These are phyloP conservation scores for Globisporangium emineosum DNA, from an alignment of 352 stramenopile species.

Conservation along the genomic window DNA sequence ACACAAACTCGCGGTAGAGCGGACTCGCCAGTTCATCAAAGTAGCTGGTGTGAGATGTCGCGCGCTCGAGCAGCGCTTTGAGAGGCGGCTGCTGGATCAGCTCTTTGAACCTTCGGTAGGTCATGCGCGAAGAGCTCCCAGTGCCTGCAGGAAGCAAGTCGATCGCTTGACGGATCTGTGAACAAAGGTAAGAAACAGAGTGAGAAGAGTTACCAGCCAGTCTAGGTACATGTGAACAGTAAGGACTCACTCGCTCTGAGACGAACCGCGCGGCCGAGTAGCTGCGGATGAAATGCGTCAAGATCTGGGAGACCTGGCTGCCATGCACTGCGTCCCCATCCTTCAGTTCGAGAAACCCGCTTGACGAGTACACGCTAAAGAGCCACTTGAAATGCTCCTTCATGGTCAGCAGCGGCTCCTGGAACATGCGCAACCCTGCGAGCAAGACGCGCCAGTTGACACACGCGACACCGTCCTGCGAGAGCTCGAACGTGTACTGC, in stretches of 20 bases:
- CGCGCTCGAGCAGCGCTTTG: slow-evolving; percentile 35
- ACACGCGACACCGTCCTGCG: slow-evolving; percentile 40
- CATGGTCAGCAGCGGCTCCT: slow-evolving; percentile 50
- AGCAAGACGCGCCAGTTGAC: slow-evolving; percentile 73
- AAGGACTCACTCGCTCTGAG: slow-evolving; percentile 41
- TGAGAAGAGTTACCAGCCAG: not conserved
- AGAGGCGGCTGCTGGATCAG: slow-evolving; percentile 45
- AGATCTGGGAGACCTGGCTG: slow-evolving; percentile 42
- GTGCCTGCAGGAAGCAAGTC: slow-evolving; percentile 30
- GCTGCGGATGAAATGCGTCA: slow-evolving; percentile 52
- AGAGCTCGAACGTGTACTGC: slow-evolving; percentile 61
- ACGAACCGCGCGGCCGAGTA: slow-evolving; percentile 47
- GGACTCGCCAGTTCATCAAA: slow-evolving; percentile 55
- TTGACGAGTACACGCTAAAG: slow-evolving; percentile 55
- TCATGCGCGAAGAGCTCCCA: slow-evolving; percentile 36
- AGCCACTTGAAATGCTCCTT: slow-evolving; percentile 54
- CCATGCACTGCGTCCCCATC: slow-evolving; percentile 30
- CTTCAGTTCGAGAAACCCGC: slow-evolving; percentile 45
- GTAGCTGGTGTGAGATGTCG: slow-evolving; percentile 40
- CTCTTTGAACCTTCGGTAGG: slow-evolving; percentile 37
- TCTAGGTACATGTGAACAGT: not conserved
- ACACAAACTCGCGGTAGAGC: slow-evolving; percentile 53
- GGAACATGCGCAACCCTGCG: slow-evolving; percentile 50
- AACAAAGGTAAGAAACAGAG: not conserved
- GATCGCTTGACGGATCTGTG: slow-evolving; percentile 46